Evolutionary conservation across 441 rosid species (phyloP).

Genomic region (Viola pubescens): DNA sequence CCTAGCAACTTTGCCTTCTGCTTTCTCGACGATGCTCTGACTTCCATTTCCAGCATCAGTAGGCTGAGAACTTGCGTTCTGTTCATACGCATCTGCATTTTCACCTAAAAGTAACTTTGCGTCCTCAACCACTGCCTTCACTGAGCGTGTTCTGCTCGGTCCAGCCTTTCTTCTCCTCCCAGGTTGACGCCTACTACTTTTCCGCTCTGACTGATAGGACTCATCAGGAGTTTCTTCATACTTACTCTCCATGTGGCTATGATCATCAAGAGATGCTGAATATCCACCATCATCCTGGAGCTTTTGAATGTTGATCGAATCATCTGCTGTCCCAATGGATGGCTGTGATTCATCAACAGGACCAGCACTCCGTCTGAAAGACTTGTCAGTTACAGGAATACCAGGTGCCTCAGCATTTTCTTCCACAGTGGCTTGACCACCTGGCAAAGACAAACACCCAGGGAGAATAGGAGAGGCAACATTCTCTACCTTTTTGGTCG

Average conservation of each 20-base stretch:
- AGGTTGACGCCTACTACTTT: constrained; percentile 32
- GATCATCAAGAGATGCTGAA: constrained; percentile 44
- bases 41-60: constrained; percentile 28
- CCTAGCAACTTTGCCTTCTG: constrained; percentile 28
- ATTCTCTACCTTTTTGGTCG: constrained; percentile 37
- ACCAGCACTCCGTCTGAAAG: constrained; percentile 17
- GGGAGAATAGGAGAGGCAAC: constrained; percentile 23
- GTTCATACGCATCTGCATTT: constrained; percentile 30
- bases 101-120: constrained; percentile 44
- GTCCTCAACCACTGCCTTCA: constrained; percentile 50
- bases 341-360: constrained; percentile 25
- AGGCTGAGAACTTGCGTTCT: constrained; percentile 18
- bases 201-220: constrained; percentile 48
- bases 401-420: constrained; percentile 18
- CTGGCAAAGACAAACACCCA: constrained; percentile 17
- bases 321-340: constrained; percentile 20
- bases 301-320: constrained; percentile 23
- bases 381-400: constrained; percentile 19
- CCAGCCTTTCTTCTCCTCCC: constrained; percentile 46
- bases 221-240: constrained; percentile 39
- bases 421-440: constrained; percentile 19
- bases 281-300: constrained; percentile 32
- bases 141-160: constrained; percentile 38
- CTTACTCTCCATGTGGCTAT: constrained; percentile 44
- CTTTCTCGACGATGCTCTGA: constrained; percentile 31